Evolutionary conservation across 1,284 basidiomycete genomes (phyloP), one percentile per base, ranked within the genome.

Genomic region (Melampsora americana): DNA sequence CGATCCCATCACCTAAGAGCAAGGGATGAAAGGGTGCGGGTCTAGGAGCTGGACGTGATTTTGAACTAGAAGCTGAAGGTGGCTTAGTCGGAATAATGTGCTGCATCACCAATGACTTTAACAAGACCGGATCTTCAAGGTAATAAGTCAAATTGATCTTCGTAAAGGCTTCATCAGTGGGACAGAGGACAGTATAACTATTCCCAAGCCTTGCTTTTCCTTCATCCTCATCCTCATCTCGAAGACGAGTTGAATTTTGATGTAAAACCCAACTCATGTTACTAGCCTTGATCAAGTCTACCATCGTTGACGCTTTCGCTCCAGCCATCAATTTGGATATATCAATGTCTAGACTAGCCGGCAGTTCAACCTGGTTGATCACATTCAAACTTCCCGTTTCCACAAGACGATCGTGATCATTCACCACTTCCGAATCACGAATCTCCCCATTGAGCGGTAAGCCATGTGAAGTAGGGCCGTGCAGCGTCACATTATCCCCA

Each of bases 321-420:
- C 95, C 95, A 79, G 88, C 89, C 79, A 95, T 87, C 26, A 99
- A 87, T 83, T 97, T 96, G n/a, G 88, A 90, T 32, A 95, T 86
- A 5, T 90, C 93, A 72, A 99, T 85, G 64, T 92, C 85, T 30
- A 98, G 88, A 5, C 90, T 89, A n/a, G 93, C 88, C 18, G 96
- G 96, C 62, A 98, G 87, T 79, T 95, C 86, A 46, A 99, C 88
- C 14, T 83, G 83, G 82, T 95, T 92, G 72, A 98, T 85, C 80
- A 93, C 90, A 82, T 99, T 95, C 64, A 98, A 87, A 26, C 92
- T 92, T 16, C 96, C 95, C 1, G 95, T 97, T 78, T 89, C 86
- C 0, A 95, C 95, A 70, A 93, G 87, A 48, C 89, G 85, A 82
- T 98, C 88, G 1, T 78, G 78, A 30, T 82, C 80, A 23, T 82